Conservation (phyloP, 2,329 filamentous ascomycete genomes). For the Fusarium camptoceras region DNA sequence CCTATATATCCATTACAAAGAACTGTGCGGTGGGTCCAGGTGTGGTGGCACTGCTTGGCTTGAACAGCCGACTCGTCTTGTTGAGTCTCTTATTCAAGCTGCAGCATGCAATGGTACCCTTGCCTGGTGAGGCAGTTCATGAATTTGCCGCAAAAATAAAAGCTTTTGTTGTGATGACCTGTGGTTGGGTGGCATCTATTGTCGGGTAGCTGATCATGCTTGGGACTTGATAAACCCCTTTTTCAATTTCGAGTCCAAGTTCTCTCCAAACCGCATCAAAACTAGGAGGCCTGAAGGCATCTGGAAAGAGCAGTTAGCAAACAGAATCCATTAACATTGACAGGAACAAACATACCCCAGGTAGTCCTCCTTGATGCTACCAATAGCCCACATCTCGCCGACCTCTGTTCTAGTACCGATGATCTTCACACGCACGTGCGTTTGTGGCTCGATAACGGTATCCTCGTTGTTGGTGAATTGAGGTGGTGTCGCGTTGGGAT, state of each 20-base stretch:
- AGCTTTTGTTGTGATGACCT: conserved; percentile 5
- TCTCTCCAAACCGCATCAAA: conserved; percentile 26
- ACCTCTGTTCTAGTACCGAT: conserved; percentile 95
- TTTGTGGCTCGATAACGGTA: conserved; percentile 91
- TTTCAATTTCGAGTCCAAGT: conserved; percentile 26
- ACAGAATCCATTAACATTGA: background rate
- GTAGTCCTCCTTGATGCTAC: conserved; percentile 91
- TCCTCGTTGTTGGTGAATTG: conserved; percentile 97
- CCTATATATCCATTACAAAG: conserved; percentile 13
- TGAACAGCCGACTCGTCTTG: background rate
- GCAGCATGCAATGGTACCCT: background rate
- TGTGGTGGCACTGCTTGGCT: conserved; percentile 8
- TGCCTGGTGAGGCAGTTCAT: background rate
- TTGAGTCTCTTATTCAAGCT: conserved; percentile 9
- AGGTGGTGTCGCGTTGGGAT: conserved; percentile 94
- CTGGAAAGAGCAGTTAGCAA: conserved; percentile 38
- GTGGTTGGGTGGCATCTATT: conserved; percentile 1
- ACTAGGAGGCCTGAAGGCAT: conserved; percentile 47
- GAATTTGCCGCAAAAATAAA: conserved; percentile 2
- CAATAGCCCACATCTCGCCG: conserved; percentile 95
- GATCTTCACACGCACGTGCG: conserved; percentile 92
- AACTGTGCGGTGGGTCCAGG: background rate
- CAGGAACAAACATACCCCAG: conserved; percentile 64
- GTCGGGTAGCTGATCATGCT: background rate
- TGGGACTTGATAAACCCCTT: conserved; percentile 9